A percentile compares a stretch with the other conserved stretches of the same genome.
phyloP scores from a whole-genome alignment of 768 basidiomycete species.

The Serendipita indica region DNA sequence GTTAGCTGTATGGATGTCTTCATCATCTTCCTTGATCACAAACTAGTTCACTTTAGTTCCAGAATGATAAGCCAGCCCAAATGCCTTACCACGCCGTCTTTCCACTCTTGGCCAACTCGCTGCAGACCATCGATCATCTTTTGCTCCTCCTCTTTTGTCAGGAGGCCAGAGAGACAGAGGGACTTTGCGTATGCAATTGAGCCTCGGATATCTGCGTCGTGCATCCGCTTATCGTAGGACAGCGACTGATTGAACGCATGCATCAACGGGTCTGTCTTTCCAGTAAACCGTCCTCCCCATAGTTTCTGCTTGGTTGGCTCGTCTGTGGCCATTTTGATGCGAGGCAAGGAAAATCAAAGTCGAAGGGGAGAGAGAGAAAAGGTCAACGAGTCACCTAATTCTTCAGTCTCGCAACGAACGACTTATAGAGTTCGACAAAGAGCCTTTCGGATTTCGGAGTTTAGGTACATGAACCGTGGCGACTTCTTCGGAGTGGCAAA shows the following conservation, averaged over 20 bases:
- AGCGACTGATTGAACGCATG: conserved; percentile 95
- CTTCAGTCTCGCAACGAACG: not conserved
- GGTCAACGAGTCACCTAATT: not conserved
- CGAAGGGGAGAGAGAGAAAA: not conserved
- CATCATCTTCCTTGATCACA: conserved; percentile 65
- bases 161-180: conserved; percentile 61
- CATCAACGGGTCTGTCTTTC: conserved; percentile 90
- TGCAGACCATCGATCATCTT: conserved; percentile 62
- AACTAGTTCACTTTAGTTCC: conserved; percentile 41
- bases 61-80: not conserved
- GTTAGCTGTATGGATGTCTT: conserved; percentile 98
- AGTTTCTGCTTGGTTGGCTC: conserved; percentile 52
- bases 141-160: conserved; percentile 58
- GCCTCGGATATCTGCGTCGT: conserved; percentile 77
- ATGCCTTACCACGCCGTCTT: conserved; percentile 51
- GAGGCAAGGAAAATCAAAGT: not conserved
- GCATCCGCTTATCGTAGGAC: conserved; percentile 88
- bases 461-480: not conserved
- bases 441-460: conserved; percentile 1
- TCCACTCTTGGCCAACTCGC: conserved; percentile 76
- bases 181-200: conserved; percentile 95
- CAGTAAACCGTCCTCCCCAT: conserved; percentile 83
- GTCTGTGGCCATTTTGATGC: conserved; percentile 21
- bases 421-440: not conserved
- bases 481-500: too few species aligned